Percentiles rank a stretch among this genome's conserved stretches.
Conservation (phyloP, 2,329 filamentous ascomycete species). For the Bipolaris sorokiniana region DNA sequence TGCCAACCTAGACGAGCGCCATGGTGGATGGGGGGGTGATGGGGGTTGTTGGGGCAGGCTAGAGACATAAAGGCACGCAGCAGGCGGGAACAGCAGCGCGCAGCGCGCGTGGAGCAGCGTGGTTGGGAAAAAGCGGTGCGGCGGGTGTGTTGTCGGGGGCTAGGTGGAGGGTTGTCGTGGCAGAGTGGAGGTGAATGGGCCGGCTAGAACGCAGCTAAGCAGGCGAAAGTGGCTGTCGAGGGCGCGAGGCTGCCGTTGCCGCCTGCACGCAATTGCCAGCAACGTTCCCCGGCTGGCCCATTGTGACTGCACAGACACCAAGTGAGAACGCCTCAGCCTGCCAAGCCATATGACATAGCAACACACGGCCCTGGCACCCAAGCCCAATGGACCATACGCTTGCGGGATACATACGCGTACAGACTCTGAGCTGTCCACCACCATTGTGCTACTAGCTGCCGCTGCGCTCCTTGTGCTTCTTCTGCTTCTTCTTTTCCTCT, state of each 20-base stretch:
- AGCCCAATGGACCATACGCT: not conserved
- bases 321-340: not conserved
- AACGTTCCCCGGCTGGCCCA: too few relatives aligned
- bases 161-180: conserved; percentile 15
- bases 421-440: conserved; percentile 11
- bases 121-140: conserved; percentile 13
- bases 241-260: conserved; percentile 7
- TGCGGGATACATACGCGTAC: conserved; percentile 19
- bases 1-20: conserved; percentile 41
- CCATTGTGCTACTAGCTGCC: not conserved
- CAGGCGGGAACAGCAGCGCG: conserved; percentile 12
- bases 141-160: conserved; percentile 15
- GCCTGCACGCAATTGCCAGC: conserved; percentile 3
- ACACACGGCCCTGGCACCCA: not conserved
- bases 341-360: conserved; percentile 22
- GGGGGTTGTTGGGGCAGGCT: conserved; percentile 23
- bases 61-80: conserved; percentile 36
- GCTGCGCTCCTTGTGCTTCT: not conserved
- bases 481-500: not conserved
- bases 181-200: conserved; percentile 13
- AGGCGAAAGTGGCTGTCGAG: not conserved
- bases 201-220: conserved; percentile 16
- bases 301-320: not conserved
- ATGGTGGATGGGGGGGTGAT: conserved; percentile 19
- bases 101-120: conserved; percentile 4